Percentiles rank a stretch among this genome's conserved stretches.
Evolutionary conservation across 768 basidiomycete species (phyloP).

Genomic region (Rhizopogon vulgaris): DNA sequence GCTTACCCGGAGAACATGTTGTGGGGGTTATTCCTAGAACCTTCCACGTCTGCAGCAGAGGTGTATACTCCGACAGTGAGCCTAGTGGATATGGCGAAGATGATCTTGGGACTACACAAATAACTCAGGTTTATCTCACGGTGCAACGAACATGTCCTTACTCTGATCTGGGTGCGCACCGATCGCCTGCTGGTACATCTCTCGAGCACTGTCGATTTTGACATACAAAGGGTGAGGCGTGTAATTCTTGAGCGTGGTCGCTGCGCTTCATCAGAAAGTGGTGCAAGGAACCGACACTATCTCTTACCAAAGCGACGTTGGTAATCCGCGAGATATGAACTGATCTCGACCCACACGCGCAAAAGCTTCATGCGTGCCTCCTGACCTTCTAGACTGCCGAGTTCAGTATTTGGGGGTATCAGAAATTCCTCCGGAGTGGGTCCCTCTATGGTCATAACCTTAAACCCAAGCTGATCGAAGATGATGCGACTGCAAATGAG

Average conservation of each 20-base stretch:
- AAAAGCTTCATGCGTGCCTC: conserved; percentile 57
- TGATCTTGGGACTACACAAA: conserved; percentile 46
- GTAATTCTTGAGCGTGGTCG: conserved; percentile 37
- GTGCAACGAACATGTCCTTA: conserved; percentile 26
- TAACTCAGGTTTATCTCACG: conserved; percentile 2
- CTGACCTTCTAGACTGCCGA: conserved; percentile 37
- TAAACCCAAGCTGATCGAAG: conserved; percentile 38
- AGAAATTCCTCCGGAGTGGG: conserved; percentile 38
- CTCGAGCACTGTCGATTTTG: conserved; percentile 52
- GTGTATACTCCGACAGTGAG: conserved; percentile 32
- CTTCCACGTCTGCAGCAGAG: conserved; percentile 35
- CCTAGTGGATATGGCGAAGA: conserved; percentile 31
- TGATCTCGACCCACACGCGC: conserved; percentile 75
- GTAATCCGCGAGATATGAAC: conserved; percentile 61
- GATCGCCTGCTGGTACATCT: conserved; percentile 66
- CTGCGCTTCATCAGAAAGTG: conserved; percentile 27
- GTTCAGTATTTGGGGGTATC: conserved; percentile 50
- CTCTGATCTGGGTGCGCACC: conserved; percentile 78
- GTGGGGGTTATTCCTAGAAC: conserved; percentile 61
- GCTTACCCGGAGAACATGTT: conserved; percentile 59
- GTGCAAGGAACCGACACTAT: conserved; percentile 4
- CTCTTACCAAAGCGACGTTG: conserved; percentile 39
- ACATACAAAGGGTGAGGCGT: conserved; percentile 39
- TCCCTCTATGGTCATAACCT: conserved; percentile 14
- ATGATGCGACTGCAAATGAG: conserved; percentile 28